phyloP scores from a whole-genome alignment of 1,284 basidiomycete species.

The Trametes versicolor region DNA sequence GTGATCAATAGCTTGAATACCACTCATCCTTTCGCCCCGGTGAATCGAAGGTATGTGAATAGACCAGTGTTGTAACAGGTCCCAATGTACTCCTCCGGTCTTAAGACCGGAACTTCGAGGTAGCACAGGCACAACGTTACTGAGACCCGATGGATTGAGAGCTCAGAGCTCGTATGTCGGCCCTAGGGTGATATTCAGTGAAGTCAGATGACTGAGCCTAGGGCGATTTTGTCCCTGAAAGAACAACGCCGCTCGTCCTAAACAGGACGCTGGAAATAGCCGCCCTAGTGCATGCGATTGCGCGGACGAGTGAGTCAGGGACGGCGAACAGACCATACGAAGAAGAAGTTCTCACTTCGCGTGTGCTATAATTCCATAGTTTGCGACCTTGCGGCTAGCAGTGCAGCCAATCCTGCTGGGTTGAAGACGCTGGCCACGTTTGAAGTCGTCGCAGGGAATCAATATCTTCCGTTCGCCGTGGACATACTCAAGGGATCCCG shows the following conservation, averaged over 20 bases:
- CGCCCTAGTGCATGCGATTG: conserved; percentile 12
- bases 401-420: neutral
- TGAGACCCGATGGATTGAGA: conserved; percentile 1
- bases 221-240: conserved; percentile 15
- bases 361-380: neutral
- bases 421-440: neutral
- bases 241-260: conserved; percentile 12
- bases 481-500: neutral
- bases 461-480: neutral
- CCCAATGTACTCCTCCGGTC: conserved; percentile 8
- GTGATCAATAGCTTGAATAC: neutral
- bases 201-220: conserved; percentile 14
- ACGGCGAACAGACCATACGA: neutral
- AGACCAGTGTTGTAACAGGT: neutral
- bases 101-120: conserved; percentile 5
- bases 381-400: neutral
- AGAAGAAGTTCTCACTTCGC: conserved; percentile 1
- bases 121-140: conserved; percentile 10
- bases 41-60: neutral
- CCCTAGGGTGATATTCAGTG: conserved; percentile 1
- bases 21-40: conserved; percentile 8
- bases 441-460: conserved; percentile 1
- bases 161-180: neutral
- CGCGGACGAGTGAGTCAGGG: conserved; percentile 8
- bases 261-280: conserved; percentile 1